A percentile compares a stretch with the other conserved stretches of the same genome.
These are phyloP conservation scores for Cicer yamashitae DNA, from an alignment of 306 rosid genomes.

Conservation along the genomic window DNA sequence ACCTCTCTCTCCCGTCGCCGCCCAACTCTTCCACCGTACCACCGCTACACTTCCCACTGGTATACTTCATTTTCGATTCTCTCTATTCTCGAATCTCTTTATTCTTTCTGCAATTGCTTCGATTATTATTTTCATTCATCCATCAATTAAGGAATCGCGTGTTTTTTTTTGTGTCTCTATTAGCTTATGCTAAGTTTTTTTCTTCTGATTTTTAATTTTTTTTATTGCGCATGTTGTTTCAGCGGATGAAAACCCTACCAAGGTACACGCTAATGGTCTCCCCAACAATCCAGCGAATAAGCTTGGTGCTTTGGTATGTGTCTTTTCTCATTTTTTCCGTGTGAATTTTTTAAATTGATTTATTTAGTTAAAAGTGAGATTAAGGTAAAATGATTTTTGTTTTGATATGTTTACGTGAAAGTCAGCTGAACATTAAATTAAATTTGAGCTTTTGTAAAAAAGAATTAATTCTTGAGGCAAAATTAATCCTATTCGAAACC, in stretches of 20 bases:
- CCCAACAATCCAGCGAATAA: conserved; percentile 72
- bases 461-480: no score
- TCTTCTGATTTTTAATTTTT: conserved; percentile 9
- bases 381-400: no score
- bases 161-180: neutral
- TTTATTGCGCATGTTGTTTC: conserved; percentile 32
- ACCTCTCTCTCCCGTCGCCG: conserved; percentile 63
- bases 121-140: neutral
- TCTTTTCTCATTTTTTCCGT: conserved; percentile 13
- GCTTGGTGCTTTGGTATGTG: conserved; percentile 75
- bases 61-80: conserved; percentile 31
- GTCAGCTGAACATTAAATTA: no score
- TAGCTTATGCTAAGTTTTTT: neutral
- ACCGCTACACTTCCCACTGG: conserved; percentile 61
- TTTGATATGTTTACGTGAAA: no score
- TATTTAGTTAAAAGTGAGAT: no score
- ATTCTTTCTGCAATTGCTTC: neutral
- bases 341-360: neutral
- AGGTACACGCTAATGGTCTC: conserved; percentile 61
- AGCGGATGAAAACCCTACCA: conserved; percentile 72
- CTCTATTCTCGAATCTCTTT: neutral
- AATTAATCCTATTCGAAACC: no score
- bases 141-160: neutral
- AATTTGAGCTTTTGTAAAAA: no score
- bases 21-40: conserved; percentile 63